These are phyloP conservation scores for Solanum infundibuliforme DNA, from an alignment of 257 asterid genomes.

Conservation along the genomic window DNA sequence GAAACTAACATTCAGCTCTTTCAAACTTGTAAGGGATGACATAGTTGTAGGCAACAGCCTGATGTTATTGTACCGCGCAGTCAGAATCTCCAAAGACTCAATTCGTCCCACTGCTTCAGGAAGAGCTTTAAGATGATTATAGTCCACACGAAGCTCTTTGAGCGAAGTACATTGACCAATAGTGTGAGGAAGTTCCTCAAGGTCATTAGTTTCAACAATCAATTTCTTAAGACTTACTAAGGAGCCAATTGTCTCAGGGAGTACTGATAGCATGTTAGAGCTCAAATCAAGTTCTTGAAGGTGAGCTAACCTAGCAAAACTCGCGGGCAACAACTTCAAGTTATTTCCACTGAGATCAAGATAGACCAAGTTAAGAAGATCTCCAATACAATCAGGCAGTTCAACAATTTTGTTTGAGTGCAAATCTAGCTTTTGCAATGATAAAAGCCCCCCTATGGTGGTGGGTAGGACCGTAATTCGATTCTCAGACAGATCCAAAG, in stretches of 20 bases:
- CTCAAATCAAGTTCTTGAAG: constrained; percentile 77
- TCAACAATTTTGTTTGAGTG: constrained; percentile 41
- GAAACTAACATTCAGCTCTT: constrained; percentile 72
- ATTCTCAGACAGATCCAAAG: constrained; percentile 71
- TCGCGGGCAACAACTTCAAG: constrained; percentile 47
- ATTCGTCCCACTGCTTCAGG: constrained; percentile 85
- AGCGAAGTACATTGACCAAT: constrained; percentile 64
- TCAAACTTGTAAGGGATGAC: constrained; percentile 54
- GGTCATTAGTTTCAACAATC: constrained; percentile 59
- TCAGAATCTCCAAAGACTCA: constrained; percentile 54
- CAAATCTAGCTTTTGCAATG: constrained; percentile 56
- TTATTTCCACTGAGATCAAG: constrained; percentile 69
- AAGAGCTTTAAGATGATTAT: constrained; percentile 72
- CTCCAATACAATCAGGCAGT: constrained; percentile 64
- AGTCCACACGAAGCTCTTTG: constrained; percentile 61
- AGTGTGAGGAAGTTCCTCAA: constrained; percentile 77
- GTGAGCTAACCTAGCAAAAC: constrained; percentile 37
- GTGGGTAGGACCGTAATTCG: constrained; percentile 53
- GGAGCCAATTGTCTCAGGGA: constrained; percentile 69
- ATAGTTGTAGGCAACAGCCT: constrained; percentile 71
- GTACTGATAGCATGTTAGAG: constrained; percentile 54
- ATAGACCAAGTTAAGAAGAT: constrained; percentile 52
- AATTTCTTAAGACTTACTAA: constrained; percentile 51
- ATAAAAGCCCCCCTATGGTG: constrained; percentile 51
- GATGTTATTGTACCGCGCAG: constrained; percentile 69